These are phyloP conservation scores for Solanum sitiens DNA, from an alignment of 257 asterid genomes.

Conservation along the genomic window DNA sequence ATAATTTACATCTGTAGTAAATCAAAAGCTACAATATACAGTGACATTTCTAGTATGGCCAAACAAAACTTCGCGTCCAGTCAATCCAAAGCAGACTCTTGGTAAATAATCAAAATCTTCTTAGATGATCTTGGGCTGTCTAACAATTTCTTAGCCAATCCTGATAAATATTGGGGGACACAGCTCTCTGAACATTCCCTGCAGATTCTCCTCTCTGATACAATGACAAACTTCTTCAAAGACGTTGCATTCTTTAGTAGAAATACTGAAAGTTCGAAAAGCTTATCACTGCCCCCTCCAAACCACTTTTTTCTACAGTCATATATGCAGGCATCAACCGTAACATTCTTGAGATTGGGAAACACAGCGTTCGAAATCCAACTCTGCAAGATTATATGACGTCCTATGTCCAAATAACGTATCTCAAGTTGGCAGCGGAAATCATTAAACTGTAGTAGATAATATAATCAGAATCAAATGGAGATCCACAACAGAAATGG, in stretches of 20 bases:
- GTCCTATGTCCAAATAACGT: background rate
- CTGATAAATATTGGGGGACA: background rate
- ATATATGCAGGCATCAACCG: background rate
- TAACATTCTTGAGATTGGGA: background rate
- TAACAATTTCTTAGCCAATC: background rate
- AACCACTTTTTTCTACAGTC: background rate
- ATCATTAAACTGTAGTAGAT: background rate
- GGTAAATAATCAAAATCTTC: background rate
- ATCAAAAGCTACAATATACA: background rate
- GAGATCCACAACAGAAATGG: background rate
- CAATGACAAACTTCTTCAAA: background rate
- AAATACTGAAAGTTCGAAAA: background rate
- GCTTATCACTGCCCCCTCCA: background rate
- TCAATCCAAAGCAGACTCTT: background rate
- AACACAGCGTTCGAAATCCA: background rate
- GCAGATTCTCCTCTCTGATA: background rate
- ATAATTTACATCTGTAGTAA: background rate
- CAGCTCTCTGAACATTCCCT: background rate
- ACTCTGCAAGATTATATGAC: background rate
- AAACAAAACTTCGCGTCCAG: background rate
- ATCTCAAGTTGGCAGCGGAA: background rate
- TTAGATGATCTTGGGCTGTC: background rate
- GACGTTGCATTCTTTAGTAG: background rate
- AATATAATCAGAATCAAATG: background rate
- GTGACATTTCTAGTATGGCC: background rate